phyloP scores from a whole-genome alignment of 2,329 filamentous ascomycete genomes.

The Cryphonectria radicalis region DNA sequence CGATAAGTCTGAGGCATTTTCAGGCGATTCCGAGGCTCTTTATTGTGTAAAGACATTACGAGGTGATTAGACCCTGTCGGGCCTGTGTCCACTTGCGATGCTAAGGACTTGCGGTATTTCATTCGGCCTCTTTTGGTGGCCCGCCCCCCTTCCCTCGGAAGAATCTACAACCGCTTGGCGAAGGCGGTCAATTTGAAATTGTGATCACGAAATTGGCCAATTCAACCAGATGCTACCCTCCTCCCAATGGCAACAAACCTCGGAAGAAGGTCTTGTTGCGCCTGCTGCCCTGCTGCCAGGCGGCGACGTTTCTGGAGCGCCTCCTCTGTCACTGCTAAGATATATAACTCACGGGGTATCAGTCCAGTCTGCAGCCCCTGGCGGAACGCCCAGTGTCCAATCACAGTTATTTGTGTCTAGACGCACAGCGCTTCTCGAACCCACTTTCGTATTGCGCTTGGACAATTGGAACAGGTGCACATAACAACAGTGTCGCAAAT shows the following conservation, averaged over 20 bases:
- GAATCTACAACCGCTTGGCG: background rate
- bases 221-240: background rate
- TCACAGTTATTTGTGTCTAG: background rate
- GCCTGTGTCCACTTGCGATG: background rate
- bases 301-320: slow-evolving; percentile 2
- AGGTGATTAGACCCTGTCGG: background rate
- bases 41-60: background rate
- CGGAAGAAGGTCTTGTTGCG: background rate
- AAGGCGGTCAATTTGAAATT: background rate
- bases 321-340: background rate
- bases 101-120: slow-evolving; percentile 5
- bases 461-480: slow-evolving; percentile 8
- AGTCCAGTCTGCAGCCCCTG: slow-evolving; percentile 4
- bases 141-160: background rate
- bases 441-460: slow-evolving; percentile 9
- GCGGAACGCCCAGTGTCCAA: background rate
- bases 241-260: background rate
- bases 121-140: background rate
- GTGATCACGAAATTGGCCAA: background rate
- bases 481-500: slow-evolving; percentile 1
- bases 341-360: slow-evolving; percentile 7
- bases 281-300: too few relatives aligned
- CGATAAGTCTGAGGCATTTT: background rate
- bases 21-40: background rate
- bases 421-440: background rate